Evolutionary conservation across 2,329 filamentous ascomycete genomes (phyloP), one percentile per base, ranked within the genome.

Genomic region (Chalaropsis thielavioides): DNA sequence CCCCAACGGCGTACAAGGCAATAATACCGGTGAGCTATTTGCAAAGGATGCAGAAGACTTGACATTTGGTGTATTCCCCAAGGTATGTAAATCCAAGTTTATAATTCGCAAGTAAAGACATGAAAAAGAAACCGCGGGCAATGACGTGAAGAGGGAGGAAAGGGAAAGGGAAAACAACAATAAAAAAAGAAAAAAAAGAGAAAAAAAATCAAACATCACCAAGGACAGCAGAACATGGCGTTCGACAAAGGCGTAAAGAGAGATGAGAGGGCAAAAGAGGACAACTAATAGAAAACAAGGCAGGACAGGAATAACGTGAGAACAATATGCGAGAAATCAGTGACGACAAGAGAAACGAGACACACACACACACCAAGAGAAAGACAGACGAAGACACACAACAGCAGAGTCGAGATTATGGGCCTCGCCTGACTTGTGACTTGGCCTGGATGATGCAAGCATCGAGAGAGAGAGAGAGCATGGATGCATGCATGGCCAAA

Each of bases 91-190:
- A 11, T 56, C 51, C 51, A 17, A 31, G 51, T 35, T 35, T 56
- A 31, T 56, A 56, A 31, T 31, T 31, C 51, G 51, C 51, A 56
- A 56, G 24, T 56, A 56, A 56, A 56, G 46, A 49, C 51, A 56
- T 31, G 22, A 27, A 56, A 35, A 27, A 56, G 51, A 56, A 56
- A 56, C 13, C 51, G 51, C 51, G 24, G 51, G 46, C 22, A 56
- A 31, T 31, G 27, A 35, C 22, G 27, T 17, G 22, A 15, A 56
- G 24, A n/a, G 15, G 51, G 24, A 17, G 24, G 27, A 27, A 49
- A 49, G n/a, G 22, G 19, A 8, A 49, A 56, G 27, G 27, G 17
- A 22, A 51, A 31, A 56, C 22, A 35, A 17, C 13, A 56, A 17
- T 11, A n/a, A 27, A 31, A 31, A 31, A 31, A 6, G 31, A 31